Evolutionary conservation across 768 basidiomycete genomes (phyloP), one percentile per base, ranked within the genome.

Genomic region (Kwoniella sp.): DNA sequence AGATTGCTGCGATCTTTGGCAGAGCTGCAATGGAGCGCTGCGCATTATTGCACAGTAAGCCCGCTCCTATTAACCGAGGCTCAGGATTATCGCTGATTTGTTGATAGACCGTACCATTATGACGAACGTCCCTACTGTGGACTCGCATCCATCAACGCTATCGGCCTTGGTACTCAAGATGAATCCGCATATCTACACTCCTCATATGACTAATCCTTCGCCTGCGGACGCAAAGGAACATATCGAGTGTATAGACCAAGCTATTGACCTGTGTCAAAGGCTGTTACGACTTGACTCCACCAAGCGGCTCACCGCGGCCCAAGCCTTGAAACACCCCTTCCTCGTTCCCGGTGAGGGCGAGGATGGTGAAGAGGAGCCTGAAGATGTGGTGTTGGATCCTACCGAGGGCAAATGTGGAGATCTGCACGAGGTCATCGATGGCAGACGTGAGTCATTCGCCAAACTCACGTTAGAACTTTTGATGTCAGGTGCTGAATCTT

Each of bases 1-100:
- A 99, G 80, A 88, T 97, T 58, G 89, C 91, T 17, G 83, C 86
- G 12, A 88, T 99, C 48, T 86, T 96, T 65, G 96, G 96, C 8
- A 85, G 85, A 66, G 85, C 83, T 67, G 85, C 85, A 55, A 91
- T 96, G 85, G 95, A 95, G 75, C 88, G 85, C 73, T 85, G 87
- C 37, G 95, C 94, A 0, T 85, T 89, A 21, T 77, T 97, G 47
- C 96, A 99, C 77, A 91, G 95, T 97, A 77, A 68, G 88, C 83
- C 7, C 17, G 10, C 30, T 19, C 50, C 33, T 2, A 30, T 13
- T 10, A 47, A 30, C 21, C 15, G 26, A 26, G 40, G 24, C 10
- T 37, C 13, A 44, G 57, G 27, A 33, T 37, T 36, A 51, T 37
- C n/a, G n/a, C 51, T 68, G 33, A 65, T 26, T 60, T 24, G 4